Evolutionary conservation across 2,329 filamentous ascomycete genomes (phyloP), one percentile per base, ranked within the genome.

Genomic region (Albophoma yamanashiensis): DNA sequence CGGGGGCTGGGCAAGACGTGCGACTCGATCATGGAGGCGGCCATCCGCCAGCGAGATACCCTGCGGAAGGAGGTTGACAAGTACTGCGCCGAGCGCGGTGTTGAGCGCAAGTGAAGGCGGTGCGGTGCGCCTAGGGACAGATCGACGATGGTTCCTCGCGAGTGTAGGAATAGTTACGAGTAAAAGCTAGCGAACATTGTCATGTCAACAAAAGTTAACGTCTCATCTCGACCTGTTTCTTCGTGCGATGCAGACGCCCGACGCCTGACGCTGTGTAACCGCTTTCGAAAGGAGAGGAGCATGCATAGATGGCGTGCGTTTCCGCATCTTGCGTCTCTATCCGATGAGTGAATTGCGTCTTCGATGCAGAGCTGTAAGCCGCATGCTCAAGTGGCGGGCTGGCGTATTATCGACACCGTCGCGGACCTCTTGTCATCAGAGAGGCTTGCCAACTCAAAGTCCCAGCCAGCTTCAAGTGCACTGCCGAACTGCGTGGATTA

Each of bases 31-130:
- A 89, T 91, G 84, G 86, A 89, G 22, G 76, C 79, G 25, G 86
- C 85, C 1, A 72, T 78, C 55, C 77, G 82, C 59, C 88, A 91
- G 77, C 80, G 80, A 62, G 82, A 85, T 58, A 88, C 81, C 60
- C 72, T 92, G 68, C 76, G 77, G 62, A 91, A 88, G 76, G 89
- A 92, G 76, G 89, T 92, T 8, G 82, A 81, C 62, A 89, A 87
- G 76, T 92, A 89, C 70, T 91, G 88, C 67, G 76, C 78, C 53
- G 87, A 89, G 74, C 77, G 87, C 50, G 79, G 78, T 0, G 77
- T 80, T 34, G 31, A 59, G 25, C 62, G 60, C 53, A 50, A n/a
- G 5, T 65, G 42, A 60, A 31, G 38, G 20, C 20, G 25, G 8
- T 2, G 8, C n/a, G 50, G 15, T 2, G 8, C n/a, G 50, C 7